A percentile compares a stretch with the other conserved stretches of the same genome.
These are phyloP conservation scores for Euptelea pleiosperma DNA, from an alignment of 164 flowering plant species.

Conservation along the genomic window DNA sequence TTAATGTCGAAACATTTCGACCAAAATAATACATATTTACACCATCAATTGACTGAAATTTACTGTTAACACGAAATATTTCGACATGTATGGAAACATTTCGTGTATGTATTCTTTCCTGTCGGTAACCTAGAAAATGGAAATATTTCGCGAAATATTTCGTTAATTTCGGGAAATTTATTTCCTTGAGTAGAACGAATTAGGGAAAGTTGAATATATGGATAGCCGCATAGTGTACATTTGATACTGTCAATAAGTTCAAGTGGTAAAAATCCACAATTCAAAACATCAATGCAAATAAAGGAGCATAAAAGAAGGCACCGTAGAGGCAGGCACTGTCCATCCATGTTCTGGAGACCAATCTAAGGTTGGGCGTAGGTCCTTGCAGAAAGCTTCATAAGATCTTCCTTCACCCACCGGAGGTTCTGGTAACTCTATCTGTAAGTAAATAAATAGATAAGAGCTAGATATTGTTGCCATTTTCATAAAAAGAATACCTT, in stretches of 20 bases:
- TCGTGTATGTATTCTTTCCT: too few relatives aligned
- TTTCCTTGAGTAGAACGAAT: too few relatives aligned
- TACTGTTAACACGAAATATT: too few relatives aligned
- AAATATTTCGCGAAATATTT: too few relatives aligned
- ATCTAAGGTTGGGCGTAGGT: slow-evolving; percentile 72
- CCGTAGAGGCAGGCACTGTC: slow-evolving; percentile 50
- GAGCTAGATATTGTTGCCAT: not conserved
- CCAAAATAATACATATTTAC: too few relatives aligned
- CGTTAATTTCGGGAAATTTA: too few relatives aligned
- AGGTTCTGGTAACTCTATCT: slow-evolving; percentile 58
- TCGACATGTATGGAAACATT: too few relatives aligned
- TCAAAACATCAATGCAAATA: not conserved
- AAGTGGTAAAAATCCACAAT: not conserved
- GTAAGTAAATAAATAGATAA: not conserved
- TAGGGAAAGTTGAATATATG: not conserved
- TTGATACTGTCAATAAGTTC: not conserved
- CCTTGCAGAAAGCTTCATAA: slow-evolving; percentile 48
- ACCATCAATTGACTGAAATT: too few relatives aligned
- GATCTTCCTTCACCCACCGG: slow-evolving; percentile 69
- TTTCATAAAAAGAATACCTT: not conserved
- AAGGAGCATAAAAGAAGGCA: slow-evolving; percentile 10
- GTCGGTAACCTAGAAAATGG: too few relatives aligned
- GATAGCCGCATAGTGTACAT: not conserved
- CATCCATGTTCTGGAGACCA: slow-evolving; percentile 75
- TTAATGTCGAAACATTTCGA: too few relatives aligned